phyloP scores from a whole-genome alignment of 2,329 filamentous ascomycete species.

The Pyricularia grisea region DNA sequence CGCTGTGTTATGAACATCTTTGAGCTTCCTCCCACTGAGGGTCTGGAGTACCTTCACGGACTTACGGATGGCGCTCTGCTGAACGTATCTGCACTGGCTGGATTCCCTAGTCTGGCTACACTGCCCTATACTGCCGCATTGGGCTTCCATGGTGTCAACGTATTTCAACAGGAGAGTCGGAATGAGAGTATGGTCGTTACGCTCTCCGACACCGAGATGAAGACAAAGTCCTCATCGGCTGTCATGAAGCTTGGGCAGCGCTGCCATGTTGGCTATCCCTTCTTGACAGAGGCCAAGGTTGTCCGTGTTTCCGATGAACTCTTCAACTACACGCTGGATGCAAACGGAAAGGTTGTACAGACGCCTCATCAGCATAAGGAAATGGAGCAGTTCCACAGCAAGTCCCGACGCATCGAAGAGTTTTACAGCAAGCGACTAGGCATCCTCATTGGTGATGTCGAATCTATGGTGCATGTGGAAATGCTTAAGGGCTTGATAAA shows the following conservation, averaged over 20 bases:
- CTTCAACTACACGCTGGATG: conserved; percentile 72
- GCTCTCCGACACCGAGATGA: conserved; percentile 62
- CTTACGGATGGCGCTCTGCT: conserved; percentile 77
- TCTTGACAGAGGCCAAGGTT: conserved; percentile 88
- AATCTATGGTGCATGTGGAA: conserved; percentile 84
- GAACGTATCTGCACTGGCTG: conserved; percentile 74
- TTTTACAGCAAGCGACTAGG: conserved; percentile 87
- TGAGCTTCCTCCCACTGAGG: conserved; percentile 86
- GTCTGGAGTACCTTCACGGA: conserved; percentile 74
- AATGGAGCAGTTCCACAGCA: conserved; percentile 76
- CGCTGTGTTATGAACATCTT: conserved; percentile 94
- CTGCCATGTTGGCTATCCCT: conserved; percentile 90
- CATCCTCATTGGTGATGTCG: conserved; percentile 76
- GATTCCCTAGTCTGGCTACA: conserved; percentile 84
- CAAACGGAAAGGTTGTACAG: conserved; percentile 56
- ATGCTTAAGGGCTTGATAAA: conserved; percentile 88
- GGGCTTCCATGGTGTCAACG: conserved; percentile 81
- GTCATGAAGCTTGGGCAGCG: conserved; percentile 73
- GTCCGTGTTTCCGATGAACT: conserved; percentile 85
- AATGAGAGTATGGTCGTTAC: conserved; percentile 96
- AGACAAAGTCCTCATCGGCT: conserved; percentile 62
- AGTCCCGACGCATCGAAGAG: conserved; percentile 72
- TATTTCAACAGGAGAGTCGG: conserved; percentile 91
- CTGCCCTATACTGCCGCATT: conserved; percentile 74
- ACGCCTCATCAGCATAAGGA: conserved; percentile 66